These are phyloP conservation scores for Solanum chilense DNA, from an alignment of 257 asterid genomes.

Conservation along the genomic window DNA sequence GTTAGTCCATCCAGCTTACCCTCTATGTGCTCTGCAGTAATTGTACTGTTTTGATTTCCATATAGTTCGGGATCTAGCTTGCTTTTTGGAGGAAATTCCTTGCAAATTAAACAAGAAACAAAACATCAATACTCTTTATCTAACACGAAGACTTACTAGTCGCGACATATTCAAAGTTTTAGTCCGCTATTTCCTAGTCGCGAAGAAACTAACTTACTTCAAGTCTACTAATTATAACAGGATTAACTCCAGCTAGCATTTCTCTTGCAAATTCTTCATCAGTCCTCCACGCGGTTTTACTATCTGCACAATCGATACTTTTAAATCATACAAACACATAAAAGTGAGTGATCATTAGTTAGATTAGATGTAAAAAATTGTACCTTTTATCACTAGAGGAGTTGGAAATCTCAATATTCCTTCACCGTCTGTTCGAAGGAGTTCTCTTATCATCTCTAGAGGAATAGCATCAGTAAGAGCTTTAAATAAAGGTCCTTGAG, in stretches of 20 bases:
- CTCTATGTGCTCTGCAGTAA: slow-evolving; percentile 2
- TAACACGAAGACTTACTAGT: background rate
- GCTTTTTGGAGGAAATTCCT: slow-evolving; percentile 7
- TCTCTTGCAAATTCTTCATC: slow-evolving; percentile 10
- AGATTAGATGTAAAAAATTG: background rate
- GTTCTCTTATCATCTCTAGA: background rate
- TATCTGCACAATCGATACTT: background rate
- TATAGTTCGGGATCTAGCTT: background rate
- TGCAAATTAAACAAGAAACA: background rate
- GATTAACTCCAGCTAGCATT: slow-evolving; percentile 15
- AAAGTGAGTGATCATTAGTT: background rate
- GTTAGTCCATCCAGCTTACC: slow-evolving; percentile 2
- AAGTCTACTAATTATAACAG: slow-evolving; percentile 3
- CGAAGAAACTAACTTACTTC: background rate
- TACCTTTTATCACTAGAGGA: slow-evolving; percentile 13
- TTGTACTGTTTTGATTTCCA: slow-evolving; percentile 7
- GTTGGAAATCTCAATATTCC: slow-evolving; percentile 3
- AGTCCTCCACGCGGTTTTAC: slow-evolving; percentile 2
- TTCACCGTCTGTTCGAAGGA: slow-evolving; percentile 11
- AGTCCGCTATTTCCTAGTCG: too few species aligned
- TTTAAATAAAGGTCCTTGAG: background rate
- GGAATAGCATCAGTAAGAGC: background rate
- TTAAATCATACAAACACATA: background rate
- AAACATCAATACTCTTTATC: background rate
- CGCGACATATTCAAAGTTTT: background rate